Base-by-base conservation (phyloP, 2,329 filamentous ascomycete genomes). In the Rhinocladiella similis region DNA sequence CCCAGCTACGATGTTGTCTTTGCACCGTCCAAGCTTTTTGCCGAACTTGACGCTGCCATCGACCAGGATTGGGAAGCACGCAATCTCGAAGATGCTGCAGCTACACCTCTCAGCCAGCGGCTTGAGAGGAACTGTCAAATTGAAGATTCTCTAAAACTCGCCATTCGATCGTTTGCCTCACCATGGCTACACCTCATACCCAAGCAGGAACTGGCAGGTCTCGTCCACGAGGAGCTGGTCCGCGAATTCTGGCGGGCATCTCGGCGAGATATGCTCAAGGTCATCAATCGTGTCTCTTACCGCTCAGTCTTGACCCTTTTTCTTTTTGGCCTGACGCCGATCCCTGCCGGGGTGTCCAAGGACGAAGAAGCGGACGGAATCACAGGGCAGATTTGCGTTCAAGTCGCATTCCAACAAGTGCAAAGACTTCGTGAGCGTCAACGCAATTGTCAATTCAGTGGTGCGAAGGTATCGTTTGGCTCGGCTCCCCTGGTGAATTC, bases 211-310 rank as follows among this genome's bases (percentile, higher is more conserved):
- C 45, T 36, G 3, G 16, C 36, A 6, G 56, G 56, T 5, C 19
- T 42, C 9, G 53, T 50, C 3, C 58, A 63, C 1, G 63, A 57
- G 18, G 62, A 68, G 18, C 59, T 59, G 20, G 68, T 60, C 39
- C 55, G 47, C 63, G 50, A 56, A 19, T 38, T 70, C 63, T 77
- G 74, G 74, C 66, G 74, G 38, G 52, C 65, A 20, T 66, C 73
- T 1, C 66, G 74, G 7, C 67, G 69, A 20, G 71, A 75, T 42
- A 73, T 76, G 69, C 65, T 75, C 6, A 67, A 69, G 16, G 68
- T 74, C 14, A 75, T 76, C 47, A 76, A 77, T 38, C 66, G 73
- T 1, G 69, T 73, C 0, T 75, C 71, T 0, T 76, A 77, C 50
- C 68, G 72, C 9, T 76, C 74, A 0, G 73, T 75, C 62, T 61